Base-by-base conservation (phyloP, 2,329 filamentous ascomycete species). In the Botrytis elliptica region DNA sequence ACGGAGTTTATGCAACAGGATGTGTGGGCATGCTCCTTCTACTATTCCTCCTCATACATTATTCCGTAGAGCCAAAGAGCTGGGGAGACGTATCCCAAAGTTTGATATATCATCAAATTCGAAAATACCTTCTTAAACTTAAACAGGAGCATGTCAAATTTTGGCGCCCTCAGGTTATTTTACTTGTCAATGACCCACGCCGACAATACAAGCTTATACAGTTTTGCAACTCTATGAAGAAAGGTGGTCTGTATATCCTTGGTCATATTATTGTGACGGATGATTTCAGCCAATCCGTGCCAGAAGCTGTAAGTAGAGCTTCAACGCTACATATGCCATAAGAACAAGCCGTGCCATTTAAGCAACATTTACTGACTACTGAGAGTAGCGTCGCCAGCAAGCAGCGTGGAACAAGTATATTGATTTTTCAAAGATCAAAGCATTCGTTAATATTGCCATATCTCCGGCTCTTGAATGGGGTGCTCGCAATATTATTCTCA, bases 21-120 rank as follows among this genome's bases (percentile, higher is more conserved):
- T 94, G 93, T 68, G 90, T 96, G 29, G 90, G 88, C 20, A 84
- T 95, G 29, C 84, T 97, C 12, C 85, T 95, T 12, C 82, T 93
- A n/a, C 85, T 97, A 2, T 97, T 97, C 81, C 83, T 95, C 25
- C 83, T 97, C 49, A 96, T 97, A 42, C 94, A 97, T 79, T 97
- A 95, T 77, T 90, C 92, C 0, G 92, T 92, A 46, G 93, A 93
- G 0, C 94, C 94, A 0, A 97, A 97, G 80, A 89, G 92, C 52
- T 97, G 94, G 94, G 94, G 94, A 1, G 94, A 97, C 81, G 93
- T 97, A 29, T 95, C 92, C 14, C 94, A 97, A 79, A 95, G 93
- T 78, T 84, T 97, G 75, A 97, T 97, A 70, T 97, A 97, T 79
- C 89, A 92, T 76, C 94, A 97, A 83, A 93, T 97, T 22, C 88